Percentiles rank a stretch among this genome's conserved stretches.
Evolutionary conservation across 169 alveolate genomes (phyloP).

Genomic region (Cryptosporidium xiaoi): DNA sequence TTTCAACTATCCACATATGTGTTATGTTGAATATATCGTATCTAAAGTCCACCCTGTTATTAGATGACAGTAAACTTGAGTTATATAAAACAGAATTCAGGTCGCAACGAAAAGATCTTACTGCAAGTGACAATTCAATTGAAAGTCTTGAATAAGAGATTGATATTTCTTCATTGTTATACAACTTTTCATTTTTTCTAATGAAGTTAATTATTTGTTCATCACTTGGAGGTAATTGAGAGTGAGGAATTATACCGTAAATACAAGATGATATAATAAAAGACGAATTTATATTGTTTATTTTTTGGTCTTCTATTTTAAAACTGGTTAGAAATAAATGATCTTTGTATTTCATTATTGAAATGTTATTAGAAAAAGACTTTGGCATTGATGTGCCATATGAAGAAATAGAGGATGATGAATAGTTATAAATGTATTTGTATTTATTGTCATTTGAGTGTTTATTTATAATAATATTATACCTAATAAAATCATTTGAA

Average conservation of each 20-base stretch:
- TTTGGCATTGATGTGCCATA: constrained; percentile 58
- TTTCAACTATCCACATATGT: constrained; percentile 47
- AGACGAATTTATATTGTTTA: constrained; percentile 9
- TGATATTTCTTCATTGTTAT: background rate
- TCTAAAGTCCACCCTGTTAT: constrained; percentile 22
- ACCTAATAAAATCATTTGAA: background rate
- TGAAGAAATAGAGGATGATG: constrained; percentile 44
- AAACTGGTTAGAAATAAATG: background rate
- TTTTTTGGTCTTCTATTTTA: background rate
- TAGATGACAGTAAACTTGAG: constrained; percentile 10
- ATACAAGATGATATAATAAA: constrained; percentile 34
- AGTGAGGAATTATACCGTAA: constrained; percentile 48
- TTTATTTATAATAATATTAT: background rate
- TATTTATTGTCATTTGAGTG: background rate
- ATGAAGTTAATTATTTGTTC: constrained; percentile 1
- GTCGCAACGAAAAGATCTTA: constrained; percentile 58
- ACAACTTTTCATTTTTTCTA: background rate
- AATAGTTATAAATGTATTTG: background rate
- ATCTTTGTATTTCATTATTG: background rate
- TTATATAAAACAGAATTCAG: constrained; percentile 27
- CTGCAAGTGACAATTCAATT: constrained; percentile 44
- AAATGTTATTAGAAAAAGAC: constrained; percentile 22
- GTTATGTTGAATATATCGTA: constrained; percentile 46
- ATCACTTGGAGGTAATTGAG: background rate
- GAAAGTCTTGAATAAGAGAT: background rate